A percentile compares a stretch with the other conserved stretches of the same genome.
These are phyloP conservation scores for Cicer chorassanicum DNA, from an alignment of 306 rosid genomes.

Conservation along the genomic window DNA sequence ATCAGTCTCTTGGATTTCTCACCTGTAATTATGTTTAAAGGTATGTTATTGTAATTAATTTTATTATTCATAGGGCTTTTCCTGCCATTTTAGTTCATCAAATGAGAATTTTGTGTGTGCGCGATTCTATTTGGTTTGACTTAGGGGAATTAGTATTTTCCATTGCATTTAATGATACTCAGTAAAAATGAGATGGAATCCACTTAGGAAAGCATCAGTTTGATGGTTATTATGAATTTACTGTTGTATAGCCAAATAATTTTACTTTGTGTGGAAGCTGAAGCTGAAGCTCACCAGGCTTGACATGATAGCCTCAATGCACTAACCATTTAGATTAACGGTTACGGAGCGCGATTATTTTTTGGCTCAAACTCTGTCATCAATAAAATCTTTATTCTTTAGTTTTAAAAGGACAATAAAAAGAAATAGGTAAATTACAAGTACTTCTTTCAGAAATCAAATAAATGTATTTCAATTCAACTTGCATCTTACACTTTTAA, in stretches of 20 bases:
- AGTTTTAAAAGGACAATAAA: too few relatives aligned
- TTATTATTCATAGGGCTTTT: conserved; percentile 19
- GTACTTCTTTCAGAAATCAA: not conserved
- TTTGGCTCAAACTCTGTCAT: not conserved
- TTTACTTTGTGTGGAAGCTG: conserved; percentile 3
- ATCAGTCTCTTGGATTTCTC: not conserved
- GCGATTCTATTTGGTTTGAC: not conserved
- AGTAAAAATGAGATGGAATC: not conserved
- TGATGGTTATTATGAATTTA: not conserved
- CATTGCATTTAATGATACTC: not conserved
- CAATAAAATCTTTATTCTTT: not conserved
- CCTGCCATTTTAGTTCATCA: conserved; percentile 10
- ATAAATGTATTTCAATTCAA: not conserved
- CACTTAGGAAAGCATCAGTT: not conserved
- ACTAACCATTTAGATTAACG: not conserved
- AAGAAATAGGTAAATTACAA: not conserved
- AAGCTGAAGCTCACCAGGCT: not conserved
- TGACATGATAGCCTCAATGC: not conserved
- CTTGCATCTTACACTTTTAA: too few relatives aligned
- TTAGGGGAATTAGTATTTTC: not conserved
- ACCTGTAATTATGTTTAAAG: conserved; percentile 30
- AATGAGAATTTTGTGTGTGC: not conserved
- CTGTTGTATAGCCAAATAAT: not conserved
- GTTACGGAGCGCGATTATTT: not conserved
- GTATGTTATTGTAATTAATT: conserved; percentile 23